Percentiles rank a stretch among this genome's conserved stretches.
Conservation (phyloP, 768 basidiomycete genomes). For the Amanita rimosa region DNA sequence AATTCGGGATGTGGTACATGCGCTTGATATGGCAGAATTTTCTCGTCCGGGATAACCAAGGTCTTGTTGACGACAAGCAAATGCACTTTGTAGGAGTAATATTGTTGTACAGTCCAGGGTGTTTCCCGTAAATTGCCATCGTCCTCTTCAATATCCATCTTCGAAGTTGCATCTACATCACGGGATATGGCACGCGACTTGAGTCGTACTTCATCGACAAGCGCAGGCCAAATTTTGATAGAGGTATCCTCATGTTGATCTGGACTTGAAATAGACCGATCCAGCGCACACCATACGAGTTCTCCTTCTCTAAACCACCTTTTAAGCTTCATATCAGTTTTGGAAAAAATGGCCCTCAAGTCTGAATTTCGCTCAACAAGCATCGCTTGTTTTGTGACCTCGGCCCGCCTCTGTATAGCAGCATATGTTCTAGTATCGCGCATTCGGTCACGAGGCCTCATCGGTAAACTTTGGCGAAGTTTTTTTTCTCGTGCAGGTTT, state of each 20-base stretch:
- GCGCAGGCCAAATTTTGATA: conserved; percentile 68
- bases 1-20: conserved; percentile 44
- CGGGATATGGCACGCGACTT: conserved; percentile 30
- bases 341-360: conserved; percentile 43
- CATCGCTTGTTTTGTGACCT: conserved; percentile 33
- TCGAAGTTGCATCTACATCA: conserved; percentile 2
- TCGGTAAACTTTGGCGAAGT: conserved; percentile 9
- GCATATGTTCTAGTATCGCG: conserved; percentile 7
- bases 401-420: conserved; percentile 15
- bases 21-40: conserved; percentile 68
- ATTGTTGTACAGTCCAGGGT: conserved; percentile 53
- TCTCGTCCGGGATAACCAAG: conserved; percentile 37
- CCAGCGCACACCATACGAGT: conserved; percentile 58
- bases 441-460: conserved; percentile 2
- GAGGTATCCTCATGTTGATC: conserved; percentile 20
- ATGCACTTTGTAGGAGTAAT: conserved; percentile 54
- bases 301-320: conserved; percentile 62
- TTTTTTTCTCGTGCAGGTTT: conserved; percentile 10
- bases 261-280: conserved; percentile 33
- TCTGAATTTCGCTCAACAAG: conserved; percentile 54
- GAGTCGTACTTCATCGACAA: conserved; percentile 48
- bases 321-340: conserved; percentile 31
- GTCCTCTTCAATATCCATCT: conserved; percentile 11
- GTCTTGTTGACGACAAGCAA: conserved; percentile 47
- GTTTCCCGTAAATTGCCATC: conserved; percentile 11